phyloP scores from a whole-genome alignment of 768 basidiomycete genomes.

The Mycena olivaceomarginata region DNA sequence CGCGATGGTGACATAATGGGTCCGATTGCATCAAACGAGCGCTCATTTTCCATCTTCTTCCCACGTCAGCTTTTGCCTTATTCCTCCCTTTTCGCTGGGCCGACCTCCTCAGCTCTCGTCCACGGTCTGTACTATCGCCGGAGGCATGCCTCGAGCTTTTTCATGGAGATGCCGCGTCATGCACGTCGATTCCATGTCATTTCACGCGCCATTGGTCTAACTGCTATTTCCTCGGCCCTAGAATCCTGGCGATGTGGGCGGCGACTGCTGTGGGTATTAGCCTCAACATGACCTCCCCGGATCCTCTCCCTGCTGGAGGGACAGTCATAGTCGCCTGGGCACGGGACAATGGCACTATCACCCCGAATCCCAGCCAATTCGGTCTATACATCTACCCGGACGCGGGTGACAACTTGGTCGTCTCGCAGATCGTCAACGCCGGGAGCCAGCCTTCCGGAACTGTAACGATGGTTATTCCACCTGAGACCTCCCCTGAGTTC shows the following conservation, averaged over 20 bases:
- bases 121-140: not conserved
- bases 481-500: not conserved
- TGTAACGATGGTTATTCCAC: not conserved
- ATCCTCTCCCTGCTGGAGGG: slow-evolving; percentile 7
- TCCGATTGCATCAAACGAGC: too few species aligned
- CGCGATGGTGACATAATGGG: too few species aligned
- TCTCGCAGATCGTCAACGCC: not conserved
- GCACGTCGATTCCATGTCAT: not conserved
- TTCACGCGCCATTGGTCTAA: not conserved
- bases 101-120: not conserved
- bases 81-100: too few species aligned
- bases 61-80: too few species aligned
- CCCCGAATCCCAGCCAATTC: slow-evolving; percentile 10
- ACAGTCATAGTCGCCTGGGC: slow-evolving; percentile 4
- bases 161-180: not conserved
- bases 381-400: not conserved
- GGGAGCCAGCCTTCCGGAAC: not conserved
- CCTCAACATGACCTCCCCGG: not conserved
- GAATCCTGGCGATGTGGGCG: slow-evolving; percentile 8
- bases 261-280: not conserved
- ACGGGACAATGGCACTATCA: not conserved
- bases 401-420: not conserved
- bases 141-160: slow-evolving; percentile 10
- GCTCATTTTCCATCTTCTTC: too few species aligned
- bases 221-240: not conserved